These are phyloP conservation scores for Aspergillus sp. DNA, from an alignment of 2,329 filamentous ascomycete species.

Conservation along the genomic window DNA sequence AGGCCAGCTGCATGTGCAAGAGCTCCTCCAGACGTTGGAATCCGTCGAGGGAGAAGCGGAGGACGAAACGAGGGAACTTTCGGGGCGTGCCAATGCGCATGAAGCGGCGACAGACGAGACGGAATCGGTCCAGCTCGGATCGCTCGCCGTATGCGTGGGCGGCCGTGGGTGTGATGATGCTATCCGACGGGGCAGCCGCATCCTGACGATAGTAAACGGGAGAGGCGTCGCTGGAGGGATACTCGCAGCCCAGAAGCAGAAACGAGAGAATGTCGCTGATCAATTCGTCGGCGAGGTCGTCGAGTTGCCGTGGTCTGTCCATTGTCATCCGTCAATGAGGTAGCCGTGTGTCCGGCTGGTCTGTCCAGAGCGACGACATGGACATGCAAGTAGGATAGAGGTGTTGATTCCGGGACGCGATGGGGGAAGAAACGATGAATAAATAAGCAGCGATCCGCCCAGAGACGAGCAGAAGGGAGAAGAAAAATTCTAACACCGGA, in stretches of 20 bases:
- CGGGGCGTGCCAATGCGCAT: conserved; percentile 40
- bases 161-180: neutral
- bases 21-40: conserved; percentile 35
- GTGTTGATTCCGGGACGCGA: neutral
- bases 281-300: conserved; percentile 37
- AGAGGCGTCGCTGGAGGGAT: conserved; percentile 12
- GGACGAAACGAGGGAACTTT: conserved; percentile 37
- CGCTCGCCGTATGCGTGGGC: conserved; percentile 24
- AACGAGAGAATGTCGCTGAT: conserved; percentile 34
- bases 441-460: neutral
- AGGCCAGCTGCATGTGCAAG: conserved; percentile 36
- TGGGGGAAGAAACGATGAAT: neutral
- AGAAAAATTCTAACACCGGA: neutral
- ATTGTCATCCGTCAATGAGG: conserved; percentile 30
- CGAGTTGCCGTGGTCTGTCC: conserved; percentile 32
- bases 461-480: neutral
- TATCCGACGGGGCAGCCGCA: conserved; percentile 7
- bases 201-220: conserved; percentile 7
- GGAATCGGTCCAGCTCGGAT: conserved; percentile 39
- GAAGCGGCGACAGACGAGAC: conserved; percentile 42
- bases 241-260: conserved; percentile 21
- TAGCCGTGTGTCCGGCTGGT: conserved; percentile 34
- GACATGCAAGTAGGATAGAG: conserved; percentile 16
- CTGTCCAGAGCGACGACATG: conserved; percentile 30
- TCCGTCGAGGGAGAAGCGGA: conserved; percentile 36